Evolutionary conservation across 352 stramenopile genomes (phyloP), one percentile per base, ranked within the genome.

Genomic region (Pelagophyceae sp.): DNA sequence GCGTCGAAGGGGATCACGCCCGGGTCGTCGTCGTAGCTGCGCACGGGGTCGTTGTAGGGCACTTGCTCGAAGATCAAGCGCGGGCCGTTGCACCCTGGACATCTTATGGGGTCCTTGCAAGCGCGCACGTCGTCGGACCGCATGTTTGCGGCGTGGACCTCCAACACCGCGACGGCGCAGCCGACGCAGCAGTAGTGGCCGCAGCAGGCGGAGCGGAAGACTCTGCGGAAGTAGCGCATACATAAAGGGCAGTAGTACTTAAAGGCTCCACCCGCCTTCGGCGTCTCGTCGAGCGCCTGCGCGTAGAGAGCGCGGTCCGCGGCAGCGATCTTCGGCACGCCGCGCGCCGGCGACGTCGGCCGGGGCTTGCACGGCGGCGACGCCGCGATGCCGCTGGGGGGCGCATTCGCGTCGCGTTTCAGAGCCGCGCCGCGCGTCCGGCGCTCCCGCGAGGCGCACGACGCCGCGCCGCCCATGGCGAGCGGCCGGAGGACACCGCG

Each of bases 221-320:
- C 35, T 20, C 23, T 58, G 31, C 32, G 45, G 70, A 76, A 76
- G 37, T 76, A 58, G 31, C 35, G 60, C 70, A 76, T 76, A 35
- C 70, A 76, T n/a, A 76, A 33, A 35, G 70, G 70, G 70, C 70
- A 76, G 35, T 38, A 76, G 70, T 54, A 76, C 11, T 17, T 19
- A 23, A 60, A 76, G n/a, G 20, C 27, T 2, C 54, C 15, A 15
- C 2, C 6, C 54, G 54, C 54, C 54, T 63, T 63, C 2, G 54
- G 54, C 54, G 54, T 63, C 54, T 15, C 25, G 11, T 63, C 54
- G 11, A 63, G 6, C 15, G 11, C 54, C 54, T 20, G 15, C 54
- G 20, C 54, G 54, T 63, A 63, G 54, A n/a, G 11, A 15, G 20
- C 27, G 15, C 15, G 54, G 11, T 63, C 54, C 45, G 45, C 45